phyloP scores from a whole-genome alignment of 75 land plant species.

The Selaginella tamariscina region DNA sequence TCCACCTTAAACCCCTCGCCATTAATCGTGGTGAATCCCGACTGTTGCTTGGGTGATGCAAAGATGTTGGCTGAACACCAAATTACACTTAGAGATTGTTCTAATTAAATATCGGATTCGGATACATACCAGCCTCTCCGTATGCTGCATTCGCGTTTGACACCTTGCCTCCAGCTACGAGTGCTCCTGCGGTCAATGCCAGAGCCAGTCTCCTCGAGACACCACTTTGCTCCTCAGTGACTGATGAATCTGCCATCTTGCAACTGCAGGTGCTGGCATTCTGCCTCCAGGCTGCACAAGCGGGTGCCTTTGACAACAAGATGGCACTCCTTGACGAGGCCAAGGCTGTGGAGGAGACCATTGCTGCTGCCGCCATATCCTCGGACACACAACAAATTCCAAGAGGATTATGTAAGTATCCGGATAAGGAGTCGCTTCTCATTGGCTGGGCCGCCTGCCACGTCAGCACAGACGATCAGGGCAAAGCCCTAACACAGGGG shows the following conservation, averaged over 20 bases:
- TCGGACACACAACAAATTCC: not conserved
- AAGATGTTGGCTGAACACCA: constrained; percentile 76
- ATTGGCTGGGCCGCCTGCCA: not conserved
- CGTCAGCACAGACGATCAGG: not conserved
- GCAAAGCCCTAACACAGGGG: not conserved
- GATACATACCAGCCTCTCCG: constrained; percentile 83
- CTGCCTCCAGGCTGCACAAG: constrained; percentile 32
- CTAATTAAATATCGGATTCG: too few relatives aligned
- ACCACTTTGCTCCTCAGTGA: constrained; percentile 13
- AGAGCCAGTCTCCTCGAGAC: constrained; percentile 65
- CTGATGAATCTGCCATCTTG: constrained; percentile 16
- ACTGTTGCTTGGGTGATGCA: constrained; percentile 66
- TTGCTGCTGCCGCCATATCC: not conserved
- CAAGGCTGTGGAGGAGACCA: not conserved
- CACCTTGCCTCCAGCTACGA: constrained; percentile 51
- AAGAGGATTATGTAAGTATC: too few relatives aligned
- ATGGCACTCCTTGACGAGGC: constrained; percentile 14
- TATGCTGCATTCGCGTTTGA: constrained; percentile 89
- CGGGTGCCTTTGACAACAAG: constrained; percentile 15
- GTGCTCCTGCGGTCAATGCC: constrained; percentile 52
- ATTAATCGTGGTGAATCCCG: constrained; percentile 57
- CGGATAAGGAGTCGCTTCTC: not conserved
- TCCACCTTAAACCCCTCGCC: constrained; percentile 74
- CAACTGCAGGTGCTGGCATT: constrained; percentile 23
- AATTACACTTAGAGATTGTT: not conserved